Conservation (phyloP, 306 rosid species). For the Prunus mira region DNA sequence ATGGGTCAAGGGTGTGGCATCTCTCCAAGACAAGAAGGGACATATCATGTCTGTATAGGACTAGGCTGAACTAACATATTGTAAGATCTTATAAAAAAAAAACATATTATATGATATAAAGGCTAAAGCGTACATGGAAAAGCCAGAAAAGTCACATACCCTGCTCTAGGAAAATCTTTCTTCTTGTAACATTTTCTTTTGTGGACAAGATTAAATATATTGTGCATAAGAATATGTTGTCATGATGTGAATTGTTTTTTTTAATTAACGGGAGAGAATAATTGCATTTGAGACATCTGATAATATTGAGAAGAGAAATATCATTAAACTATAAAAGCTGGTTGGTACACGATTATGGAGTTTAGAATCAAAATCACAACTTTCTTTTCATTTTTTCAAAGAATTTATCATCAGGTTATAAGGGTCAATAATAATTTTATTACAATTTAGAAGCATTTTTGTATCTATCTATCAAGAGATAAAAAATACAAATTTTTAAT, state of each 20-base stretch:
- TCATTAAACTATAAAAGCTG: too few species aligned
- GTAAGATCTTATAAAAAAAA: not conserved
- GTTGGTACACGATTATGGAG: not conserved
- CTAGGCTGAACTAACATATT: not conserved
- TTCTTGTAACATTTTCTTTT: not conserved
- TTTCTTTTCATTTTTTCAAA: not conserved
- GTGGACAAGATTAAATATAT: not conserved
- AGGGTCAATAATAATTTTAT: not conserved
- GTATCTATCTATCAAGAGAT: not conserved
- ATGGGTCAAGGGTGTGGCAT: not conserved
- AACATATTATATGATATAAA: not conserved
- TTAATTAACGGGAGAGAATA: not conserved
- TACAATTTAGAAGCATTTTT: too few species aligned
- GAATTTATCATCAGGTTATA: not conserved
- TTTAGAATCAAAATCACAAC: not conserved
- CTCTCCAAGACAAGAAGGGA: not conserved
- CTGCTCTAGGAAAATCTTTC: not conserved
- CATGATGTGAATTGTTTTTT: not conserved
- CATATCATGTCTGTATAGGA: not conserved
- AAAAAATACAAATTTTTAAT: not conserved
- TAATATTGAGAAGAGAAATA: too few species aligned
- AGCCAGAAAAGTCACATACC: not conserved
- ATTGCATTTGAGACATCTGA: too few species aligned
- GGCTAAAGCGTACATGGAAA: not conserved
- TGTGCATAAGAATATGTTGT: not conserved